Evolutionary conservation across 2,329 filamentous ascomycete genomes (phyloP).

Genomic region (Clarireedia paspali): DNA sequence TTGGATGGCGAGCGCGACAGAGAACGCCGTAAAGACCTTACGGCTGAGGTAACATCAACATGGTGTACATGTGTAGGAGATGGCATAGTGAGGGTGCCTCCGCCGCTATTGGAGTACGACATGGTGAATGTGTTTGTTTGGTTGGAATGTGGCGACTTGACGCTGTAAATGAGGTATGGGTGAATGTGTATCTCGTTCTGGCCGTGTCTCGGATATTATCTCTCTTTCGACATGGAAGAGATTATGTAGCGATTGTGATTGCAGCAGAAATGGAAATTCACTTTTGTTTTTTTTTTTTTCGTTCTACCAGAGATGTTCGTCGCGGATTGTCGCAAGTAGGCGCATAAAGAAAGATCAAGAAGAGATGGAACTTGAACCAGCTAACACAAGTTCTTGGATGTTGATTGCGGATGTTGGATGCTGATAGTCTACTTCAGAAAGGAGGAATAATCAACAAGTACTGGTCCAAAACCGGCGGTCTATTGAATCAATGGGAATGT

Average conservation of each 20-base stretch:
- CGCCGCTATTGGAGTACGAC: constrained; percentile 52
- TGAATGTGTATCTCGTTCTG: background rate
- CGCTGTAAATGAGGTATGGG: constrained; percentile 3
- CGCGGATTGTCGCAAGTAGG: background rate
- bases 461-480: constrained; percentile 2
- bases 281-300: background rate
- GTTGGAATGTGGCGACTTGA: constrained; percentile 20
- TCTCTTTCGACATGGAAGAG: constrained; percentile 8
- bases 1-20: constrained; percentile 92
- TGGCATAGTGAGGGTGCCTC: constrained; percentile 76
- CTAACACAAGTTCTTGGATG: constrained; percentile 5
- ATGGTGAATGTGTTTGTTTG: constrained; percentile 31
- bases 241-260: background rate
- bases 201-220: constrained; percentile 4
- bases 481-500: constrained; percentile 7
- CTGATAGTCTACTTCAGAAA: constrained; percentile 21
- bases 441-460: constrained; percentile 4
- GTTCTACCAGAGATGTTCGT: background rate
- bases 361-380: background rate
- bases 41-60: constrained; percentile 73
- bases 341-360: background rate
- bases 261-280: constrained; percentile 6
- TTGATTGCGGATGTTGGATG: constrained; percentile 40
- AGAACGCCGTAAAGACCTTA: constrained; percentile 77
- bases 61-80: constrained; percentile 79